phyloP scores from a whole-genome alignment of 768 basidiomycete genomes.

The Pholiota conissans region DNA sequence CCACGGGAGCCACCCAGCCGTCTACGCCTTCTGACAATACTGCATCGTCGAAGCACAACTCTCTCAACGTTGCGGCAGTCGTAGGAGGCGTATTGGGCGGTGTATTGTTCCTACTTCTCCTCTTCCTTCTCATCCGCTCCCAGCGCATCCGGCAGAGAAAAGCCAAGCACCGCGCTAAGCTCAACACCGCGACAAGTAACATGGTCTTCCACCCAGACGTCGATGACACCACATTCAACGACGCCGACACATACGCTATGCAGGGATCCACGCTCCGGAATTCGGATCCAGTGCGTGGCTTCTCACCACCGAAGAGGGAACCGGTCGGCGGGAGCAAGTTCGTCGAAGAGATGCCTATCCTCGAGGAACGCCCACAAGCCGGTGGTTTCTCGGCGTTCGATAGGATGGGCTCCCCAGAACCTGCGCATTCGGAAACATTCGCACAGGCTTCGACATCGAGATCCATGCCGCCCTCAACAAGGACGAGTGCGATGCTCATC shows the following conservation, averaged over 20 bases:
- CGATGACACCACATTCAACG: background rate
- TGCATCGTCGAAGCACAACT: background rate
- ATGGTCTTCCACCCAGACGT: background rate
- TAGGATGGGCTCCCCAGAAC: background rate
- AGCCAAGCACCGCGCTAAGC: background rate
- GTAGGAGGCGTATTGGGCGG: slow-evolving; percentile 1
- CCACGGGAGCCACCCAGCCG: background rate
- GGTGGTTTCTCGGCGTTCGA: background rate
- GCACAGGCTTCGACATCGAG: background rate
- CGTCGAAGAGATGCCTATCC: background rate
- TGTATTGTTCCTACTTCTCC: background rate
- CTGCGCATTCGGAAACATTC: background rate
- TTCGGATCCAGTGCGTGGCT: background rate
- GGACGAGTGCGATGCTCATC: background rate
- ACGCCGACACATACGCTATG: background rate
- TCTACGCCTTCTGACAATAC: background rate
- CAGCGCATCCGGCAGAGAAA: background rate
- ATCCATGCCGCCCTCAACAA: background rate
- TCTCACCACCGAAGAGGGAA: background rate
- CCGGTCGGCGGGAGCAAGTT: background rate
- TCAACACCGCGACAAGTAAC: background rate
- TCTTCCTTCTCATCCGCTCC: background rate
- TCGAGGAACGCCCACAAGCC: background rate
- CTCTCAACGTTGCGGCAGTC: background rate
- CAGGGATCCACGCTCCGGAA: background rate